Evolutionary conservation across 108 stramenopile genomes (phyloP), one percentile per base, ranked within the genome.

Genomic region (Chaetoceros muelleri): DNA sequence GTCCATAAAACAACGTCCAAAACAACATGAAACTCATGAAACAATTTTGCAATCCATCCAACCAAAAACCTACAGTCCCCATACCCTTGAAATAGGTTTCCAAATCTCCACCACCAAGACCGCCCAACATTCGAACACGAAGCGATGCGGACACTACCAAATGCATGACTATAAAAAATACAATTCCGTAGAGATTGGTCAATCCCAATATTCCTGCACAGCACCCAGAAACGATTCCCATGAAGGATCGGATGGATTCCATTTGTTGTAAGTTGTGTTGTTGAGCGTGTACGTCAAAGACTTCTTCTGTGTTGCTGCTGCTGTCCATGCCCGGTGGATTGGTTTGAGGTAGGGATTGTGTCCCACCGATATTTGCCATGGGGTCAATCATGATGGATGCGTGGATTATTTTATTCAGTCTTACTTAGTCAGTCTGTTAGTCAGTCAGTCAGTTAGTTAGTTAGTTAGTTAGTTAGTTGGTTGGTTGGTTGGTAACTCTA

Each of bases 361-460:
- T n/a, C 48, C 30, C 66, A 44, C 61, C 75, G 53, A 90, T 60
- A 46, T 80, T 65, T 40, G 87, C 87, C 87, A 90, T 83, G 54
- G 87, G 87, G 53, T 90, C 87, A 50, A 82, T 76, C 80, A 82
- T 82, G n/a, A n/a, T n/a, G n/a, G n/a, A n/a, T n/a, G n/a, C n/a
- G n/a, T n/a, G n/a, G n/a, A n/a, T n/a, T n/a, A n/a, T n/a, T n/a
- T n/a, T n/a, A n/a, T n/a, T n/a, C n/a, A n/a, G n/a, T n/a, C n/a
- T n/a, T n/a, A n/a, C n/a, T n/a, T n/a, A n/a, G n/a, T n/a, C n/a
- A n/a, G n/a, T n/a, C n/a, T n/a, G n/a, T n/a, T n/a, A n/a, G n/a
- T n/a, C n/a, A n/a, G n/a, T n/a, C n/a, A n/a, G n/a, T n/a, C n/a
- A n/a, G n/a, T n/a, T n/a, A n/a, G n/a, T n/a, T n/a, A n/a, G n/a